A percentile compares a stretch with the other conserved stretches of the same genome.
Conservation (phyloP, 257 asterid species). For the Solanum gracilifrons region DNA sequence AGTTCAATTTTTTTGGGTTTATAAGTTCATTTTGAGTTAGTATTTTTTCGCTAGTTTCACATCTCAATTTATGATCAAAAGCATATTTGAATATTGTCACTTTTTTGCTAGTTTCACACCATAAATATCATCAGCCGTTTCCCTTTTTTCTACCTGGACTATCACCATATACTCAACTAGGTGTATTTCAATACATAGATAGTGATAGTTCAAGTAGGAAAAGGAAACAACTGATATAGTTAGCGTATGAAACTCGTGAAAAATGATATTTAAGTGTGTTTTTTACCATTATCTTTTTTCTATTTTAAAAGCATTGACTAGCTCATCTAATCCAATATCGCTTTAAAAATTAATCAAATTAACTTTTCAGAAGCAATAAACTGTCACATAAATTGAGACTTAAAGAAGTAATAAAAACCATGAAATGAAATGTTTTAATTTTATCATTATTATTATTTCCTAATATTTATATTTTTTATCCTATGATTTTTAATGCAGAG, state of each 20-base stretch:
- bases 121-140: too few species aligned
- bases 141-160: fast-evolving
- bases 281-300: background rate
- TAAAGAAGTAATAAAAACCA: background rate
- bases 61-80: too few species aligned
- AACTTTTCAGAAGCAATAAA: too few species aligned
- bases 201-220: background rate
- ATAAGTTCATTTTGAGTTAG: background rate
- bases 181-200: background rate
- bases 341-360: background rate
- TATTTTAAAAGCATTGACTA: too few species aligned
- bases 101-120: background rate
- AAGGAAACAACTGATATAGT: background rate
- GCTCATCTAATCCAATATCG: background rate
- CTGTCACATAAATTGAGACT: background rate
- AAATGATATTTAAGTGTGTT: too few species aligned
- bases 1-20: too few species aligned
- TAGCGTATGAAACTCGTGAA: too few species aligned
- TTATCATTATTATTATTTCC: background rate
- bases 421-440: background rate
- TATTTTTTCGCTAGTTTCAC: background rate
- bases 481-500: background rate
- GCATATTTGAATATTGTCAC: background rate
- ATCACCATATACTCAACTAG: background rate
- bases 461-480: background rate